Percentiles rank a stretch among this genome's conserved stretches.
These are phyloP conservation scores for Colletotrichum sp. DNA, from an alignment of 2,329 filamentous ascomycete genomes.

Conservation along the genomic window DNA sequence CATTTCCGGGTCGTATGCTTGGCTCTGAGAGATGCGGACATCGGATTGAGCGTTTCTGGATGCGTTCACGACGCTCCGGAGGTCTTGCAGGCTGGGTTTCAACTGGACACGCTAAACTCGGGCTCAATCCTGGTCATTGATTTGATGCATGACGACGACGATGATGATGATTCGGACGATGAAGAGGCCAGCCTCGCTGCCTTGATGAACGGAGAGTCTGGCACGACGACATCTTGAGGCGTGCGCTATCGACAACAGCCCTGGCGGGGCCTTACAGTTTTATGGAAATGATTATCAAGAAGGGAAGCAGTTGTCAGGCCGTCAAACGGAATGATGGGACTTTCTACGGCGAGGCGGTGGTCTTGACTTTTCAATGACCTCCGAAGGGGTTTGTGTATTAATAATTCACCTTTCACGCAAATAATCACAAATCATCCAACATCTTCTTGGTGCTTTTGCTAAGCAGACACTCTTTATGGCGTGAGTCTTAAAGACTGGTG, in stretches of 20 bases:
- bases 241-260: neutral
- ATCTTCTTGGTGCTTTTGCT: neutral
- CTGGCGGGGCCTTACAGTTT: neutral
- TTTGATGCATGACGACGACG: slow-evolving; percentile 22
- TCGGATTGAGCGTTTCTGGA: slow-evolving; percentile 25
- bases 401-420: neutral
- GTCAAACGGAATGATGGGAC: neutral
- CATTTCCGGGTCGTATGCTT: slow-evolving; percentile 26
- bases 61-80: slow-evolving; percentile 23
- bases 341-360: neutral
- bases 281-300: neutral
- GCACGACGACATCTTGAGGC: neutral
- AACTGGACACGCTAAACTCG: slow-evolving; percentile 24
- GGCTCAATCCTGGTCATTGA: slow-evolving; percentile 25
- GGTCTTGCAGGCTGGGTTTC: slow-evolving; percentile 24
- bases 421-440: neutral
- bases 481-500: neutral
- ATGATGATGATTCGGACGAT: slow-evolving; percentile 20
- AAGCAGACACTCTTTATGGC: fast-evolving
- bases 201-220: slow-evolving; percentile 9
- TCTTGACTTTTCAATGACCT: neutral
- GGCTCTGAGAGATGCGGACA: slow-evolving; percentile 24
- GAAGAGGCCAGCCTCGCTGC: slow-evolving; percentile 13
- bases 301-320: fast-evolving
- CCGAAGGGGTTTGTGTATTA: neutral